A percentile compares a stretch with the other conserved stretches of the same genome.
phyloP scores from a whole-genome alignment of 2,329 filamentous ascomycete species.

The Trichophyton simii region DNA sequence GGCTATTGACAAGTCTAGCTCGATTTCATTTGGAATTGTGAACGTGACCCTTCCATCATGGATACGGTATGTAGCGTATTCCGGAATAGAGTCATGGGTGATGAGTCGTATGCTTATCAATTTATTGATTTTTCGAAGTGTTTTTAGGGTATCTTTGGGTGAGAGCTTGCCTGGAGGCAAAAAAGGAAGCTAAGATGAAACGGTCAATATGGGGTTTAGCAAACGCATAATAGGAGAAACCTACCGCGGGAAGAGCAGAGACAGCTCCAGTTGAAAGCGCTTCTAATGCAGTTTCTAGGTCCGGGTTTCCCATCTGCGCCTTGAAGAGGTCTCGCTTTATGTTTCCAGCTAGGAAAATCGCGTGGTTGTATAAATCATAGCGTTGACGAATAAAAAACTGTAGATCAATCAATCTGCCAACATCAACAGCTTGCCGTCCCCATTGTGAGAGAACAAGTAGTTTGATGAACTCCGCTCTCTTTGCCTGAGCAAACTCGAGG shows the following conservation, averaged over 20 bases:
- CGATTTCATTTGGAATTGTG: constrained; percentile 68
- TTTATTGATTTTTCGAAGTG: constrained; percentile 71
- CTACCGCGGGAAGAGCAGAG: constrained; percentile 65
- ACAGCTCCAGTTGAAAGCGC: constrained; percentile 67
- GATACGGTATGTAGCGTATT: constrained; percentile 66
- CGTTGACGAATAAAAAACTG: constrained; percentile 59
- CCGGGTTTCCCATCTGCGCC: constrained; percentile 74
- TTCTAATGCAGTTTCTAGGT: constrained; percentile 78
- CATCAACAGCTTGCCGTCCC: constrained; percentile 65
- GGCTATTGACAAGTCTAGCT: constrained; percentile 82
- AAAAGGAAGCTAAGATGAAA: constrained; percentile 51
- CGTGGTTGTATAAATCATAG: constrained; percentile 46
- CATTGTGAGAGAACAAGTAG: constrained; percentile 81
- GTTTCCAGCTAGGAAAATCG: constrained; percentile 52
- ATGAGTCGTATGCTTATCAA: constrained; percentile 72
- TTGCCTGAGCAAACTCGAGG: constrained; percentile 64
- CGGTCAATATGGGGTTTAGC: not conserved
- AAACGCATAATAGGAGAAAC: constrained; percentile 14
- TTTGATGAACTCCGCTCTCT: constrained; percentile 84
- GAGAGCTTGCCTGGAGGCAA: constrained; percentile 61
- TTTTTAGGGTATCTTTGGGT: constrained; percentile 57
- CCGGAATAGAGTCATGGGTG: constrained; percentile 70
- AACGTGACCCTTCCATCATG: constrained; percentile 85
- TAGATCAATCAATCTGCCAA: constrained; percentile 80
- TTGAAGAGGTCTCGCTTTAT: constrained; percentile 60